Conservation (phyloP, 345 rosid species). For the Melastoma malabathricum region DNA sequence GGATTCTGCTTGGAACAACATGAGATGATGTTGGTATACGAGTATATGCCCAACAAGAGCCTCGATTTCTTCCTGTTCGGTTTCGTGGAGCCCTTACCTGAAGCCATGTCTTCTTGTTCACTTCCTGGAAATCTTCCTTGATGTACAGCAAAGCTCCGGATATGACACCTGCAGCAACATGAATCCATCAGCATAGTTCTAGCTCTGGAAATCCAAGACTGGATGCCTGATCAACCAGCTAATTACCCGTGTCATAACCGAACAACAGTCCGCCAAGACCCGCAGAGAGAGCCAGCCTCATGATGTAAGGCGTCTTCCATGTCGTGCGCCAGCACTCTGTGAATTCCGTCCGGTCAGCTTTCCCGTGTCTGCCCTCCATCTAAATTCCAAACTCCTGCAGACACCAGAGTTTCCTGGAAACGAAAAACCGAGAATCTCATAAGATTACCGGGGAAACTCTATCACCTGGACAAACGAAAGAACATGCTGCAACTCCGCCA, state of each 20-base stretch:
- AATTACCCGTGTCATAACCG: conserved; percentile 82
- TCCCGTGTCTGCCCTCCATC: conserved; percentile 45
- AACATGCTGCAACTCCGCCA: too few relatives aligned
- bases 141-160: conserved; percentile 87
- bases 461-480: too few relatives aligned
- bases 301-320: conserved; percentile 66
- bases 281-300: conserved; percentile 75
- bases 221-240: neutral
- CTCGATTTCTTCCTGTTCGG: conserved; percentile 8
- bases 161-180: conserved; percentile 40
- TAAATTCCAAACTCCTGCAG: neutral
- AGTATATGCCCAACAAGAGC: conserved; percentile 16
- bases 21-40: conserved; percentile 11
- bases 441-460: too few relatives aligned
- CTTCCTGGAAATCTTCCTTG: conserved; percentile 51
- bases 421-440: too few relatives aligned
- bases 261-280: conserved; percentile 93
- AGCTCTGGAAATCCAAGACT: neutral
- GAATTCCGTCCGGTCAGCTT: conserved; percentile 53
- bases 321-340: conserved; percentile 65
- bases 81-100: conserved; percentile 21
- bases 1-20: conserved; percentile 12
- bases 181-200: neutral
- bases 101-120: conserved; percentile 51
- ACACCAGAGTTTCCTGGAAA: neutral